A percentile compares a stretch with the other conserved stretches of the same genome.
Conservation (phyloP, 1,284 basidiomycete genomes). For the Macrocystidia cucumis region DNA sequence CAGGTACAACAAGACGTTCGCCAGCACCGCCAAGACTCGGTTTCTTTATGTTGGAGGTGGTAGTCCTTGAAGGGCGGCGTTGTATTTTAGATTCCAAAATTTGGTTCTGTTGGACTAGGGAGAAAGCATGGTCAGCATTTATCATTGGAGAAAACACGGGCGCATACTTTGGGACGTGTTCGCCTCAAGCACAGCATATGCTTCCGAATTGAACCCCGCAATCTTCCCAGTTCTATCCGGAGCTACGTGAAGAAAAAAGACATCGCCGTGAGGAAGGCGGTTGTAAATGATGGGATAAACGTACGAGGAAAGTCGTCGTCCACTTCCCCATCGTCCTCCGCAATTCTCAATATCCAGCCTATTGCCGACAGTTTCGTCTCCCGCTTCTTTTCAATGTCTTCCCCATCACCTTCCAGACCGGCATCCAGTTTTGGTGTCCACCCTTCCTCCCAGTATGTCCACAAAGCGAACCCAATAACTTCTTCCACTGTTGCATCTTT, state of each 20-base stretch:
- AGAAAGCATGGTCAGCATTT: constrained; percentile 3
- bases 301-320: constrained; percentile 97
- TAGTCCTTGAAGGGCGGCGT: constrained; percentile 65
- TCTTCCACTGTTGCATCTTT: constrained; percentile 93
- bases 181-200: constrained; percentile 82
- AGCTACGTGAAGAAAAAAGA: constrained; percentile 40
- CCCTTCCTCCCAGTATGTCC: constrained; percentile 85
- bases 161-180: constrained; percentile 68
- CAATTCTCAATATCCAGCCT: constrained; percentile 93
- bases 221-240: constrained; percentile 85
- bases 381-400: constrained; percentile 58
- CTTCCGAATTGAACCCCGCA: constrained; percentile 85
- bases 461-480: constrained; percentile 89
- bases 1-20: constrained; percentile 24
- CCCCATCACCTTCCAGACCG: constrained; percentile 44
- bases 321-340: constrained; percentile 96
- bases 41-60: constrained; percentile 57
- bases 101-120: constrained; percentile 76
- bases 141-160: constrained; percentile 1
- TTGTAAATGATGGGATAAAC: constrained; percentile 15
- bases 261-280: background rate
- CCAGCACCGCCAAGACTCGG: too few species aligned
- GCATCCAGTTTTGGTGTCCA: constrained; percentile 76
- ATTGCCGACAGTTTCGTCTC: constrained; percentile 61
- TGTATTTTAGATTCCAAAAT: constrained; percentile 71